Evolutionary conservation across 2,329 filamentous ascomycete species (phyloP), one percentile per base, ranked within the genome.

Genomic region (Akanthomyces dipterigenus): DNA sequence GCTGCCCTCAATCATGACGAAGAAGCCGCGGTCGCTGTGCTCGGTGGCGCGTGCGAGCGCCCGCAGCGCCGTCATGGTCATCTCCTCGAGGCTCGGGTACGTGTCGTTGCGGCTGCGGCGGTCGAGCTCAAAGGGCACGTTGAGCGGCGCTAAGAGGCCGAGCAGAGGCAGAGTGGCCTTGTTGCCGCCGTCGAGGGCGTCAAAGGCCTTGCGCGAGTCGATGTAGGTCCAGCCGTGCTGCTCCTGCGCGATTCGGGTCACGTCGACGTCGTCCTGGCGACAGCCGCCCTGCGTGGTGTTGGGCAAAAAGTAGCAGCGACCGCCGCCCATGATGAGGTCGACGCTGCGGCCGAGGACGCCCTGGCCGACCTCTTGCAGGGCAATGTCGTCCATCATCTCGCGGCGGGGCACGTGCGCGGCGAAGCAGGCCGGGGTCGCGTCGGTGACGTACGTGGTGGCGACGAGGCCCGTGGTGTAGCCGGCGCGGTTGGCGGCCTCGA

Each of bases 1-100:
- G 68, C 91, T 96, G 5, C 93, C 95, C 75, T 99, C 95, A 64
- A 99, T 96, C 93, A 99, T 96, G 68, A 99, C 80, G 76, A 99
- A 99, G 80, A 98, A 99, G 5, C 95, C 95, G 74, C 96, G 87
- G 46, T 98, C 91, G 64, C 85, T 91, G 70, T 93, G 81, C 70
- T 84, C 81, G 0, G 95, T 97, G 0, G 93, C 95, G 63, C 87
- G 86, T 64, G 89, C 88, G 26, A 99, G 83, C 1, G 90, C 87
- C 16, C 82, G 85, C 64, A 99, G 79, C 1, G 95, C 93, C 18
- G 90, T 91, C 67, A 83, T 82, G 9, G 93, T 86, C 92, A 97
- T 98, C 75, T 97, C 93, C 71, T 90, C 89, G 45, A 99, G 79
- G 18, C 91, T 93, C 3, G 95, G 95, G 71, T 96, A 98, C 34